Evolutionary conservation across 345 rosid species (phyloP), one percentile per base, ranked within the genome.

Genomic region (Syzygium oleosum): DNA sequence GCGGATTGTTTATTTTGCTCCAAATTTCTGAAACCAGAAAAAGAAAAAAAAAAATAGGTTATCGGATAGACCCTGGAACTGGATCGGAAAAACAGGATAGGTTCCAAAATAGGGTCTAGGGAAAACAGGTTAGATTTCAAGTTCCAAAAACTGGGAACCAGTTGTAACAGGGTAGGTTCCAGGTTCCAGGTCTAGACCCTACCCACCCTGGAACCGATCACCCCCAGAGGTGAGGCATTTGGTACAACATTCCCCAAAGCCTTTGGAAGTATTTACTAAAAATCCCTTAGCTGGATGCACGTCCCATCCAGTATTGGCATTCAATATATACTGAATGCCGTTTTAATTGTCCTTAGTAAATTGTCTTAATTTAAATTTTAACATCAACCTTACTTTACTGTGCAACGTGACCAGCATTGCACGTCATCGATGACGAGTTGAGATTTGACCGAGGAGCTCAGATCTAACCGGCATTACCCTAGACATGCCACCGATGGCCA

Each of bases 321-420:
- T 63, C 38, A 15, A 34, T 10, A 65, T 65, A 29, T 31, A 65
- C 2, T 9, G 43, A 19, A 65, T 65, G 22, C 9, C 9, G 23
- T 34, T 65, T 15, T 65, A 8, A 65, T 65, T 65, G 0, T 65
- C 11, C 3, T 65, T 31, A 65, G 23, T 65, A 16, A 65, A 65
- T 65, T 8, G 31, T 65, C 43, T 65, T 31, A 65, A 7, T 65
- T 65, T 31, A 6, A 65, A 16, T 4, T 31, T 65, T 31, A 16
- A 41, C 3, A 0, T 8, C 12, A 65, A 4, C 43, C 4, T 65
- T 22, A 31, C 43, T 31, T 29, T 38, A 65, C 4, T 5, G 10
- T 16, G 22, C 12, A 2, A 65, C 0, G 1, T 15, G 41, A 9
- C 0, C 6, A 0, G 1, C 22, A 7, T 13, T 12, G 5, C 1